Evolutionary conservation across 1,139 yeast genomes (phyloP).

Genomic region (Barnettozyma hawaiiensis): DNA sequence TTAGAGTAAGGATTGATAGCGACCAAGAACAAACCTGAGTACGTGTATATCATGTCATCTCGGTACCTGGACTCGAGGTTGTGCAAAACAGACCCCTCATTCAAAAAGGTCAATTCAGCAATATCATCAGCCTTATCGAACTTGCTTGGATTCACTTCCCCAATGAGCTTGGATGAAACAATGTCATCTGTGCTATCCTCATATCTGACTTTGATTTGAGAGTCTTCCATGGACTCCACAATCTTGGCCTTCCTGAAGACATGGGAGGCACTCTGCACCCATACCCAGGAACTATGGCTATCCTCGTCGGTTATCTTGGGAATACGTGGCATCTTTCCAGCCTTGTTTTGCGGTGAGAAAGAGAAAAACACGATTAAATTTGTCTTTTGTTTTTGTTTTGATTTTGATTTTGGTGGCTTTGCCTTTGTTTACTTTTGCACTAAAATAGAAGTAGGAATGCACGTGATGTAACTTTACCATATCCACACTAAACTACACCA

Average conservation of each 20-base stretch:
- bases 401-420: constrained; percentile 9
- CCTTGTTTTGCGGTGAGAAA: constrained; percentile 18
- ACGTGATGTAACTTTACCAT: constrained; percentile 3
- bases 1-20: constrained; percentile 90
- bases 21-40: constrained; percentile 84
- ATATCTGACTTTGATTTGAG: constrained; percentile 47
- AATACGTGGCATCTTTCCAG: constrained; percentile 28
- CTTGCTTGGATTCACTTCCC: constrained; percentile 82
- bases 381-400: constrained; percentile 6
- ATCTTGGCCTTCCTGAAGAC: constrained; percentile 70
- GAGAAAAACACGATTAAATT: not conserved
- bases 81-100: constrained; percentile 90
- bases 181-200: constrained; percentile 43
- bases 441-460: not conserved
- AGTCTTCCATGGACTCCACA: constrained; percentile 46
- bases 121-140: constrained; percentile 90
- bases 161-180: constrained; percentile 43
- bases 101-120: constrained; percentile 92
- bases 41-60: constrained; percentile 74
- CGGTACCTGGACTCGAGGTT: constrained; percentile 73
- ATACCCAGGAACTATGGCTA: constrained; percentile 55
- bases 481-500: no score
- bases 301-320: not conserved
- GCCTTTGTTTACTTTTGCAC: constrained; percentile 13
- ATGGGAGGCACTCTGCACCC: constrained; percentile 70